Percentiles rank a stretch among this genome's conserved stretches.
Evolutionary conservation across 192 early-diverging fungal species (phyloP).

Genomic region (Podila horticola): DNA sequence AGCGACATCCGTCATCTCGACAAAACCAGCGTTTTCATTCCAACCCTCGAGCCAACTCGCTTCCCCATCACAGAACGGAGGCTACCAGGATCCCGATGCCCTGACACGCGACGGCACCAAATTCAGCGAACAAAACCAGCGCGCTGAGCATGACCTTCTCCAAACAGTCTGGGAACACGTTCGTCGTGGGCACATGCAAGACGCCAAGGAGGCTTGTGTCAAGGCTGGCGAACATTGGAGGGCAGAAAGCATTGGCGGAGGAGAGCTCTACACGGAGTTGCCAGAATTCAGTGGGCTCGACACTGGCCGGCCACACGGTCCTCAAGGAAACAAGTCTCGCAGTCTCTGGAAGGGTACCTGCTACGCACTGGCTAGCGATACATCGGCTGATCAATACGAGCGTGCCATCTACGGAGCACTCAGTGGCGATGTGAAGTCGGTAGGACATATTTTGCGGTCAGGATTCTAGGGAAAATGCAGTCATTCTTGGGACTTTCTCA

Average conservation of each 20-base stretch:
- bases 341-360: constrained; percentile 75
- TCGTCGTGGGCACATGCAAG: constrained; percentile 72
- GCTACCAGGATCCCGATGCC: constrained; percentile 35
- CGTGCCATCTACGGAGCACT: constrained; percentile 82
- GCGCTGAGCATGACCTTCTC: constrained; percentile 63
- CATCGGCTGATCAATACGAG: constrained; percentile 69
- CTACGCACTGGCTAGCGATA: constrained; percentile 64
- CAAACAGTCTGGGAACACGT: constrained; percentile 81
- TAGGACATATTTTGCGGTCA: constrained; percentile 33
- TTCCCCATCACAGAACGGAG: neutral
- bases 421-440: constrained; percentile 77
- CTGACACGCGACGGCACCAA: constrained; percentile 32
- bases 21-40: constrained; percentile 11
- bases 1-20: neutral
- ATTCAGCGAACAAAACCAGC: constrained; percentile 18
- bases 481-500: neutral
- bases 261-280: constrained; percentile 46
- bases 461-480: constrained; percentile 1
- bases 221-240: constrained; percentile 82
- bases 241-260: constrained; percentile 81
- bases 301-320: constrained; percentile 38
- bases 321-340: constrained; percentile 68
- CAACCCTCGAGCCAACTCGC: neutral
- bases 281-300: constrained; percentile 27
- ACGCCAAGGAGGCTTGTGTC: constrained; percentile 78